Evolutionary conservation across 371 early-diverging fungal genomes (phyloP).

Genomic region (Fennellomyces sp.): DNA sequence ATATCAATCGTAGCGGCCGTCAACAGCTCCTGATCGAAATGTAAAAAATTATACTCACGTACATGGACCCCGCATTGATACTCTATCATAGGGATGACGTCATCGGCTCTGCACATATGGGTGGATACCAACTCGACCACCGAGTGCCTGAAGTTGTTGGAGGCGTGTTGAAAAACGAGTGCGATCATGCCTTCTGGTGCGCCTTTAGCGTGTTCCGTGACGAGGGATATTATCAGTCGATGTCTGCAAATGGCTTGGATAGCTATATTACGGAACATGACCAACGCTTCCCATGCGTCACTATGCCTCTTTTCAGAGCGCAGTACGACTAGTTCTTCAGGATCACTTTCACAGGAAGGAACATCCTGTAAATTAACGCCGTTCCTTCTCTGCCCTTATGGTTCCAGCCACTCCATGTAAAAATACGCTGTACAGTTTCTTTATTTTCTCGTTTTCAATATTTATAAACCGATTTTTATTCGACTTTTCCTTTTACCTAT

Average conservation of each 20-base stretch:
- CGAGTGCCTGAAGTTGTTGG: conserved; percentile 26
- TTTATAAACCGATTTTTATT: not conserved
- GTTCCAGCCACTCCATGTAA: conserved; percentile 25
- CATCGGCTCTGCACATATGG: conserved; percentile 27
- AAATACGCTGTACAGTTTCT: conserved; percentile 16
- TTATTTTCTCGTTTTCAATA: not conserved
- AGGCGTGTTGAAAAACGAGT: conserved; percentile 33
- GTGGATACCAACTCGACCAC: conserved; percentile 23
- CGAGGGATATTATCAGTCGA: conserved; percentile 21
- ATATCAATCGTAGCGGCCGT: conserved; percentile 37
- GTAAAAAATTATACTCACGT: conserved; percentile 18
- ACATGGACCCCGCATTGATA: not conserved
- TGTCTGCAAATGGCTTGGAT: conserved; percentile 14
- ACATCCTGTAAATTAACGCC: conserved; percentile 1
- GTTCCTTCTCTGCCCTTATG: not conserved
- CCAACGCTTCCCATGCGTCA: conserved; percentile 18
- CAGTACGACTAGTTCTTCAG: not conserved
- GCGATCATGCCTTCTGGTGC: conserved; percentile 39
- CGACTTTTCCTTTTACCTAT: not conserved
- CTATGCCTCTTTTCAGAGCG: conserved; percentile 7
- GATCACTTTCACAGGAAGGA: not conserved
- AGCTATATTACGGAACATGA: conserved; percentile 20
- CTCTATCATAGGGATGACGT: conserved; percentile 26
- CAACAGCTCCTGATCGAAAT: conserved; percentile 33
- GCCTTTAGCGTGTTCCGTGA: conserved; percentile 23